Conservation (phyloP, 257 asterid genomes). For the Salvia hispanica region DNA sequence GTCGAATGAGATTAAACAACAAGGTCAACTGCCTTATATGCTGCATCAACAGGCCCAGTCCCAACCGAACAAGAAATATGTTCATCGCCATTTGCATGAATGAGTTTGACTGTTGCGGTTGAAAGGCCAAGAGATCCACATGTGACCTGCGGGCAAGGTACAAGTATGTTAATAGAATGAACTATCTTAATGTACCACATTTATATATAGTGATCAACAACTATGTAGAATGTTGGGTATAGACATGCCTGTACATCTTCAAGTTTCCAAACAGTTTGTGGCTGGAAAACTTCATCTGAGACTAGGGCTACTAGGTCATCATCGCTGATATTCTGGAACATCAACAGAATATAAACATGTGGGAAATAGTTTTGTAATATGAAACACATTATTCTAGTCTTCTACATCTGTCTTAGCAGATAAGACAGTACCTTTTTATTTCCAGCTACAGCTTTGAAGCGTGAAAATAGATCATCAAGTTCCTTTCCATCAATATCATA, state of each 20-base stretch:
- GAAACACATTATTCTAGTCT: constrained; percentile 7
- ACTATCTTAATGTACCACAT: constrained; percentile 12
- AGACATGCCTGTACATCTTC: constrained; percentile 74
- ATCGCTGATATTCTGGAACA: constrained; percentile 70
- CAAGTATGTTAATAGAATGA: constrained; percentile 14
- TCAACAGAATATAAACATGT: constrained; percentile 20
- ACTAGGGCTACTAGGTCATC: constrained; percentile 88
- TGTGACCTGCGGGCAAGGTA: constrained; percentile 60
- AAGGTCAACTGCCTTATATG: constrained; percentile 90
- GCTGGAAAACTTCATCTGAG: constrained; percentile 91
- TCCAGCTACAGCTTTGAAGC: constrained; percentile 91
- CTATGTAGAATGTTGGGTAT: constrained; percentile 11
- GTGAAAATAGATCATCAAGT: constrained; percentile 88
- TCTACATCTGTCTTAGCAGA: neutral
- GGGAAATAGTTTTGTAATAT: constrained; percentile 5
- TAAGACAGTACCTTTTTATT: constrained; percentile 71
- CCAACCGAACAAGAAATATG: constrained; percentile 88
- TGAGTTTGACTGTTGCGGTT: constrained; percentile 88
- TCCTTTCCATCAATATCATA: constrained; percentile 78
- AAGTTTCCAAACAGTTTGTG: constrained; percentile 74
- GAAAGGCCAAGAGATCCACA: constrained; percentile 94
- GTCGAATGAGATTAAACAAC: constrained; percentile 35
- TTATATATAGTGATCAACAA: constrained; percentile 18
- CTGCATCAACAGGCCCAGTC: constrained; percentile 97
- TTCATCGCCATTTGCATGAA: constrained; percentile 59